A percentile compares a stretch with the other conserved stretches of the same genome.
These are phyloP conservation scores for Pseudomonodictys pantanalensis DNA, from an alignment of 495 filamentous ascomycete genomes.

Conservation along the genomic window DNA sequence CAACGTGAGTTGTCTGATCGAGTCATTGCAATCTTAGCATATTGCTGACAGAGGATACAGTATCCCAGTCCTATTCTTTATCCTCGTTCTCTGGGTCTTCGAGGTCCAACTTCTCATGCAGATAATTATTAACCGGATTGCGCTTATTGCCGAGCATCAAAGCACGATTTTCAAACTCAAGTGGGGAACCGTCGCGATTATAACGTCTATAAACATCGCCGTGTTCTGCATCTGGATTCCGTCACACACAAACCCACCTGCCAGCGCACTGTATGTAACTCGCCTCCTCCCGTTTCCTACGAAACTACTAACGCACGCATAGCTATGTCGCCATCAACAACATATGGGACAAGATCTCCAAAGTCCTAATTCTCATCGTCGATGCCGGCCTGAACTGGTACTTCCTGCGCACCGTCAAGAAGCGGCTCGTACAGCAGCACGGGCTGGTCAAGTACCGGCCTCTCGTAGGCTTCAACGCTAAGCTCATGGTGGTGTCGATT, in stretches of 20 bases:
- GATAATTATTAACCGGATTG: constrained; percentile 52
- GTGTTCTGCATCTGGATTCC: constrained; percentile 53
- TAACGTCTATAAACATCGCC: constrained; percentile 47
- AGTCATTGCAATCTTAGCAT: neutral
- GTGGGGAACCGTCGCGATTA: constrained; percentile 45
- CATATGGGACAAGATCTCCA: constrained; percentile 52
- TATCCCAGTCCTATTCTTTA: constrained; percentile 22
- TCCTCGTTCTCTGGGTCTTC: constrained; percentile 59
- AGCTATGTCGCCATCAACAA: constrained; percentile 47
- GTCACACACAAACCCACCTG: constrained; percentile 41
- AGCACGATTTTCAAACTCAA: constrained; percentile 37
- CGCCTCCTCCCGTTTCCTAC: neutral
- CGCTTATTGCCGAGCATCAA: constrained; percentile 41
- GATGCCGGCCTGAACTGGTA: constrained; percentile 49
- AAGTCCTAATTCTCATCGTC: constrained; percentile 48
- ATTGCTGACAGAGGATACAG: neutral
- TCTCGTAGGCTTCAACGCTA: constrained; percentile 51
- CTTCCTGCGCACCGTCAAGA: constrained; percentile 49
- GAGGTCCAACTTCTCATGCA: constrained; percentile 76
- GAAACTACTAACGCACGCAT: neutral
- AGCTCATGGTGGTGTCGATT: constrained; percentile 51
- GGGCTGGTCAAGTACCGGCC: constrained; percentile 51
- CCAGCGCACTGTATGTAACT: constrained; percentile 20
- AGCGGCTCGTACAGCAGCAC: constrained; percentile 44
- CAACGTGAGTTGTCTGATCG: constrained; percentile 6